Evolutionary conservation across 2,329 filamentous ascomycete species (phyloP), one percentile per base, ranked within the genome.

Genomic region (Sporothrix mexicana): DNA sequence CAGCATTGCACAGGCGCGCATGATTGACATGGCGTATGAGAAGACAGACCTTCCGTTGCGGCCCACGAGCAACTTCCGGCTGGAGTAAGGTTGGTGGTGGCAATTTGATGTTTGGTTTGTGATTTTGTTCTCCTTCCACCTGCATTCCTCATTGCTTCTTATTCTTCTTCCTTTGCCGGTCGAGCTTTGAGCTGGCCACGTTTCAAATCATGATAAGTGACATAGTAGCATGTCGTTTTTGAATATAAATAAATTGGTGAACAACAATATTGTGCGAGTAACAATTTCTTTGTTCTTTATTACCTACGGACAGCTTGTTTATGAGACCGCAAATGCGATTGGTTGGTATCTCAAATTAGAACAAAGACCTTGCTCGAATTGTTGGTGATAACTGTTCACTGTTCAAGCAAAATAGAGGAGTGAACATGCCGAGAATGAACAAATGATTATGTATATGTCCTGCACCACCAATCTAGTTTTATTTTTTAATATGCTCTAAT

Each of bases 11-110:
- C 82, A 82, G 80, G 85, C 84, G 82, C 80, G 77, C 77, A 83
- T 83, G 78, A 77, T 87, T 43, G 85, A 87, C 75, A 80, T 81
- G 79, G 83, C 82, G 1, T 87, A 87, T 75, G 77, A 79, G 72
- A 84, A 84, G 78, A 75, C 77, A 1, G 77, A 75, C 1, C 68
- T 80, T 68, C 76, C 76, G 2, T 25, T 77, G 73, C 74, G 78
- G 15, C 74, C 74, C 36, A 61, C 68, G 20, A 75, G 74, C 71
- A 61, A 68, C n/a, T 75, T 68, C 66, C 61, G 47, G 69, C 68
- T 47, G 68, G 49, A 59, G 47, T 62, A 57, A 36, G 49, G 10
- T 12, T 9, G 36, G 17, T 4, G 17, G 9, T 6, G 10, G n/a
- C 15, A 4, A 47, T 47, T 13, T 36, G 20, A 25, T 25, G 43